Evolutionary conservation across 1,139 yeast genomes (phyloP), one percentile per base, ranked within the genome.

Genomic region (Yamadazyma triangularis): DNA sequence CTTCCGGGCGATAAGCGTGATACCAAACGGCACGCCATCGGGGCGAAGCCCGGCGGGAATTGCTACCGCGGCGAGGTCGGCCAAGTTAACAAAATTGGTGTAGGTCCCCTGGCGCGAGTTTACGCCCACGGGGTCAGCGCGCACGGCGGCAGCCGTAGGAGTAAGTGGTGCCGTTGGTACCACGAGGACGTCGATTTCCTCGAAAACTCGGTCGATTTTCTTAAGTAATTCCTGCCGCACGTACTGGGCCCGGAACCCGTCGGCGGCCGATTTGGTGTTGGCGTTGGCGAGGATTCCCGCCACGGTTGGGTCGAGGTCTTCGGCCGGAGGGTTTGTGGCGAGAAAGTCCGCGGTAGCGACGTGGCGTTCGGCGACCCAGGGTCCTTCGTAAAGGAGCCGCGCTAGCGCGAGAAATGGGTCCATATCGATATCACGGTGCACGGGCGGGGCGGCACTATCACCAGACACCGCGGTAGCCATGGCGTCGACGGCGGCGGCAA

Each of bases 331-430:
- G 45, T 78, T 73, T 13, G 85, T 64, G n/a, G 68, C 72, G 35
- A 85, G 68, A 50, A 88, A 85, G 24, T 81, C 85, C 45, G 77
- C 74, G 24, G 79, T 74, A 13, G 96, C 96, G 40, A 87, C 77
- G 60, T 79, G 88, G 45, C 98, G 76, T 63, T 91, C 98, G 16
- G 94, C 85, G 8, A 91, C 97, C 98, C 98, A 91, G n/a, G 97
- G 86, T 34, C 98, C 98, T 49, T 89, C 96, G 56, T 91, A 91
- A 26, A 91, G 71, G 51, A 91, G 82, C 44, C 75, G 75, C n/a
- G 97, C 98, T 39, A 91, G 70, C 28, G 82, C 84, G 40, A 84
- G 64, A 29, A 91, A 68, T 8, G 88, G 83, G 9, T 79, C 60
- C 50, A 89, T 87, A 57, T 86, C 88, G 24, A 79, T 57, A n/a